A percentile compares a stretch with the other conserved stretches of the same genome.
Conservation (phyloP, 78 protist species). For the Ministeria vibrans region DNA sequence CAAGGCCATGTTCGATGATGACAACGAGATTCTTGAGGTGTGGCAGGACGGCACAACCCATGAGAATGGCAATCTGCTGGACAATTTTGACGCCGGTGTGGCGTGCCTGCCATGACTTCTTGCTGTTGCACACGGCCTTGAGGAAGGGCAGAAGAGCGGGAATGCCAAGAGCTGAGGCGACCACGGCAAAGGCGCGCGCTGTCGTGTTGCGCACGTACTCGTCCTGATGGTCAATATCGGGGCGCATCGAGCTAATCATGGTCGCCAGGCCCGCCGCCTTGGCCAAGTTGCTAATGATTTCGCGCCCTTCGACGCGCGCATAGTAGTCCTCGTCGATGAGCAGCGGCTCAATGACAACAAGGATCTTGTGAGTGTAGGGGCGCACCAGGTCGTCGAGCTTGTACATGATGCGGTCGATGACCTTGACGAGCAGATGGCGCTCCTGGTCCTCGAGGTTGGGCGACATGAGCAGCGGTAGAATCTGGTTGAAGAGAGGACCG, state of each 20-base stretch:
- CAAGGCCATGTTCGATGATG: slow-evolving; percentile 77
- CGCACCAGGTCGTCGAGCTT: slow-evolving; percentile 94
- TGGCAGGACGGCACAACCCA: slow-evolving; percentile 96
- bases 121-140: slow-evolving; percentile 90
- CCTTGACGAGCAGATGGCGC: slow-evolving; percentile 96
- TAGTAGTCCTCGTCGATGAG: slow-evolving; percentile 95
- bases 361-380: slow-evolving; percentile 90
- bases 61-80: slow-evolving; percentile 91
- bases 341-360: slow-evolving; percentile 95
- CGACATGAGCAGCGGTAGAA: slow-evolving; percentile 85
- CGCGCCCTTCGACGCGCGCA: slow-evolving; percentile 97
- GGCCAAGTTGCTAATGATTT: slow-evolving; percentile 91
- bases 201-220: slow-evolving; percentile 97
- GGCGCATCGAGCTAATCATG: slow-evolving; percentile 95
- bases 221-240: slow-evolving; percentile 89
- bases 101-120: slow-evolving; percentile 93
- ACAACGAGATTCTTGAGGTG: slow-evolving; percentile 84
- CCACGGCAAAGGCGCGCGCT: slow-evolving; percentile 97
- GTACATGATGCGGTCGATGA: slow-evolving; percentile 91
- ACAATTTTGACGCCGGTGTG: slow-evolving; percentile 97
- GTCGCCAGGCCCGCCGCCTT: slow-evolving; percentile 98
- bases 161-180: slow-evolving; percentile 95
- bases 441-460: slow-evolving; percentile 94
- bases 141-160: slow-evolving; percentile 92
- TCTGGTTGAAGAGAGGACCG: slow-evolving; percentile 89